Conservation (phyloP, 1,139 yeast genomes). For the Suhomyces terraborum region DNA sequence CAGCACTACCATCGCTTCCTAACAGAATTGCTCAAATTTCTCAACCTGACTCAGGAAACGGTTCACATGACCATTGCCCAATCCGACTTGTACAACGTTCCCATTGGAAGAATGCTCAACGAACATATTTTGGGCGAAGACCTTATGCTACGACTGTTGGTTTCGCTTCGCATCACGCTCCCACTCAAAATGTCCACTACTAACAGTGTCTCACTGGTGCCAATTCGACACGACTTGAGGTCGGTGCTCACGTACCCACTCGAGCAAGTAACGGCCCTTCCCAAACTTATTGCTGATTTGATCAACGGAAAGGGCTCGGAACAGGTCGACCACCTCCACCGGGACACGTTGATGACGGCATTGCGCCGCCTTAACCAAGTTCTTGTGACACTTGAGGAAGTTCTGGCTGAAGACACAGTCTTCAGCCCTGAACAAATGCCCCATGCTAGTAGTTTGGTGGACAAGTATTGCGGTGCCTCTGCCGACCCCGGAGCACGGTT, state of each 20-base stretch:
- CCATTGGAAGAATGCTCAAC: neutral
- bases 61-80: neutral
- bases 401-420: neutral
- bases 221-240: neutral
- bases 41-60: neutral
- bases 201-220: neutral
- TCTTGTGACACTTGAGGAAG: neutral
- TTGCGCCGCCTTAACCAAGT: neutral
- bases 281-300: neutral
- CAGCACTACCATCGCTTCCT: neutral
- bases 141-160: neutral
- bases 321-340: neutral
- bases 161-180: neutral
- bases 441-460: neutral
- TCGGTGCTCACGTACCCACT: constrained; percentile 7
- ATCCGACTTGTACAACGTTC: neutral
- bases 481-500: too few species aligned
- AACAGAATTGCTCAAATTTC: neutral
- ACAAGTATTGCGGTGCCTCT: neutral
- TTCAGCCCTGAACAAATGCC: neutral
- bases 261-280: constrained; percentile 3
- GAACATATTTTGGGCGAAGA: neutral
- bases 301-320: neutral
- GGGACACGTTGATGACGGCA: neutral
- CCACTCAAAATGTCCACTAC: constrained; percentile 4